Base-by-base conservation (phyloP, 2,329 filamentous ascomycete species). In the Fusarium sp. region DNA sequence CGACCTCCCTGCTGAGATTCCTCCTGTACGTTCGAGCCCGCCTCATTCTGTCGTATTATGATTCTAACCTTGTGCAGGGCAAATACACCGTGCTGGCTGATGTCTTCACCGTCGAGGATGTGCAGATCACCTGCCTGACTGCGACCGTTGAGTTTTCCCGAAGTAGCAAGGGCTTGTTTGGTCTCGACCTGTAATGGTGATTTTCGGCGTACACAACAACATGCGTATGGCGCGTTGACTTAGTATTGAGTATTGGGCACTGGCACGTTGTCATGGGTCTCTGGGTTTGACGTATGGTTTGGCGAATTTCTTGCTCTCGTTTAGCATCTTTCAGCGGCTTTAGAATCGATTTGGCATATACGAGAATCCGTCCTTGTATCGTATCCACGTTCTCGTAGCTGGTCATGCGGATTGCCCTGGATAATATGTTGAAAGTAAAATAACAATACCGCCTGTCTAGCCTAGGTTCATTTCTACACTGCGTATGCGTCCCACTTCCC, bases 61-160 rank as follows among this genome's bases (percentile, higher is more conserved):
- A 4, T 60, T 43, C 70, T 76, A 66, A 75, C 43, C n/a, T n/a
- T 4, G 4, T 6, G 3, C 74, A 97, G 95, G 97, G 95, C 81
- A 95, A 91, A 80, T 99, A 98, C 88, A 93, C 90, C 20, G 97
- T 99, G 39, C 85, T 92, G 43, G 97, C 96, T 48, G 94, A 98
- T 81, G 96, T 97, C 58, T 93, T 91, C 84, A 95, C 90, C 76
- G 88, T 86, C 70, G 92, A 97, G 61, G 87, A 90, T 67, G 87
- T 92, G 74, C 92, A 91, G 80, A 93, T 99, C 74, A 97, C 95
- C 69, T 99, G 97, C 85, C 88, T 99, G 80, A 92, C 92, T 65
- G 95, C 95, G 24, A 89, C 87, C 8, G 91, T 97, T 68, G 81
- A 84, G 52, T 96, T 97, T 81, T 78, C 79, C 41, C 73, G 81